Evolutionary conservation across 495 filamentous ascomycete species (phyloP), one percentile per base, ranked within the genome.

Genomic region (Talaromyces nanjingensis): DNA sequence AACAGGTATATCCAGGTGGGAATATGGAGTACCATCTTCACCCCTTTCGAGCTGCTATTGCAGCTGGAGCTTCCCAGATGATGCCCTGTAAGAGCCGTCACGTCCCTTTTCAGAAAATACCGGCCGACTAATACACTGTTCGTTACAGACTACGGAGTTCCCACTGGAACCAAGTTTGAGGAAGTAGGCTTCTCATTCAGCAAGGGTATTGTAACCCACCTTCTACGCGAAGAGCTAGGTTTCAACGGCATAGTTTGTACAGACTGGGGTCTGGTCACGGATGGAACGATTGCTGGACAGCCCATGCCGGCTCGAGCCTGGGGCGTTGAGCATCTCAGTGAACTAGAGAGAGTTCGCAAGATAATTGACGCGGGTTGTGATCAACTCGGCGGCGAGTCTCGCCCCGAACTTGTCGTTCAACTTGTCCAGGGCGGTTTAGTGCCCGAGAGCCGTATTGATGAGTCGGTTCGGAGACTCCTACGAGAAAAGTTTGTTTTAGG

Each of bases 351-450:
- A 14, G 66, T 64, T 8, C 37, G 60, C 1, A 66, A 60, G 31
- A 65, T 76, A 39, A 57, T 78, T 9, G 67, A 74, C 2, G 76
- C 74, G 1, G 74, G 73, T 0, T 73, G 71, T 64, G 76, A 78
- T 57, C 73, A 76, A 54, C 69, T 78, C 49, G 73, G 74, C 37
- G 74, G 76, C 45, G 76, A 78, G 31, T 42, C 65, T 3, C 66
- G 72, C 0, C 69, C 74, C 0, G 76, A 77, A 47, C 68, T 79
- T 0, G 62, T 77, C 31, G 64, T 64, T 22, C 24, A 65, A 25
- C 53, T 66, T 1, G 67, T 69, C 1, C n/a, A 34, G 16, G 8
- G 54, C 1, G 62, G 53, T 14, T 2, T 42, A 2, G n/a, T 66
- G 1, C 6, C 58, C 1, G 62, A 66, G 47, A 39, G 24, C 1